A percentile compares a stretch with the other conserved stretches of the same genome.
Conservation (phyloP, 371 early-diverging fungal genomes). For the Mortierella sp. region DNA sequence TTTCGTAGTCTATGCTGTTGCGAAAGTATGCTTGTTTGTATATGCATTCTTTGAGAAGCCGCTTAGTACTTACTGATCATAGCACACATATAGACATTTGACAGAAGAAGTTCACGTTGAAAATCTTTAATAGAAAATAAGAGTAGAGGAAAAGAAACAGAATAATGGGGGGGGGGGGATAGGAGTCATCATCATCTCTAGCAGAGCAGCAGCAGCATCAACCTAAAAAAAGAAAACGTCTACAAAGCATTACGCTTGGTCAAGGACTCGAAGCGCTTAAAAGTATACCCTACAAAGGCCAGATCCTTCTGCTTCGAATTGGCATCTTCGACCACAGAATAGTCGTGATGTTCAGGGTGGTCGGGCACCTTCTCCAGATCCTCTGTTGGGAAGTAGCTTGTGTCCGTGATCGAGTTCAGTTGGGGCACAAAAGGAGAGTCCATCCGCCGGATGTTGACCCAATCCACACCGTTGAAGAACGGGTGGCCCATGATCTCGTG, state of each 20-base stretch:
- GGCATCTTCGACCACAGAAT: slow-evolving; percentile 26
- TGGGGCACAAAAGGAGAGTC: slow-evolving; percentile 97
- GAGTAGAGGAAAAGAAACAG: too few relatives aligned
- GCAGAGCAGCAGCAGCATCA: too few relatives aligned
- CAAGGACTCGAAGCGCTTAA: slow-evolving; percentile 92
- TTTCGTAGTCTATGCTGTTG: too few relatives aligned
- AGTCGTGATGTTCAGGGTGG: slow-evolving; percentile 55
- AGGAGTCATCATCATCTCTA: too few relatives aligned
- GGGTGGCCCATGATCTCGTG: slow-evolving; percentile 94
- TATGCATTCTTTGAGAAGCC: too few relatives aligned
- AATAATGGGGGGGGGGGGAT: too few relatives aligned
- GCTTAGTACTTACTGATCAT: too few relatives aligned
- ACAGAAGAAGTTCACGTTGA: too few relatives aligned
- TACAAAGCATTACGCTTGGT: slow-evolving; percentile 85
- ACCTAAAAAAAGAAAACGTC: neutral
- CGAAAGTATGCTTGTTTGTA: too few relatives aligned
- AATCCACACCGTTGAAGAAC: slow-evolving; percentile 97
- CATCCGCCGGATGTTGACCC: slow-evolving; percentile 87
- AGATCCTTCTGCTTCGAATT: slow-evolving; percentile 87
- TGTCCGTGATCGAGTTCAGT: slow-evolving; percentile 96
- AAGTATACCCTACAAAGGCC: slow-evolving; percentile 98
- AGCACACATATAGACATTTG: too few relatives aligned
- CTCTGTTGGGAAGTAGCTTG: slow-evolving; percentile 97
- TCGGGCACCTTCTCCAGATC: slow-evolving; percentile 87
- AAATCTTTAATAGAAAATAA: too few relatives aligned